Evolutionary conservation across 2,329 filamentous ascomycete species (phyloP), one percentile per base, ranked within the genome.

Genomic region (Alternaria consortialis): DNA sequence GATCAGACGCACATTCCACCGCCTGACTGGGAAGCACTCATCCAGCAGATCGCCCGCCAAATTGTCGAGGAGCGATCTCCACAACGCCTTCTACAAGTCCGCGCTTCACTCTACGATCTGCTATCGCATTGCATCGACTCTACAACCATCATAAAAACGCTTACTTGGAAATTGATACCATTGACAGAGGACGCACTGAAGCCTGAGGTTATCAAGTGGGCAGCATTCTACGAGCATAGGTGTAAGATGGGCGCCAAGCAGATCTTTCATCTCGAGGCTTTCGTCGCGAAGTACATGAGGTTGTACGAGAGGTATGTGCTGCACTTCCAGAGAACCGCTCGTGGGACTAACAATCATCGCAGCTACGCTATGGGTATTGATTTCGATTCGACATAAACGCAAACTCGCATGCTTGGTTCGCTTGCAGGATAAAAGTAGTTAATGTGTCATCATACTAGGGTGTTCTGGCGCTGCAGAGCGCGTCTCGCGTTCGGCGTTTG

Each of bases 281-380:
- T 99, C 80, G 95, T 99, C 60, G 94, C 94, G 59, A 98, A 97
- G 82, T 97, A 98, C 78, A 98, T 99, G 94, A 88, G 94, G 70
- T 88, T 98, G 69, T 87, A 94, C 65, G 95, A 99, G 83, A 94
- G 93, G 88, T 96, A 88, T 66, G 82, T 76, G 37, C 4, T 37
- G 32, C 25, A 37, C 11, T 25, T 7, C 11, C 20, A 4, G 15
- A 48, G 15, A 2, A 20, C 13, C 5, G 46, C 17, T 57, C 43
- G 23, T 43, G 36, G 11, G 32, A 20, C 59, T 66, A 51, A 65
- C n/a, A 20, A 27, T 47, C 12, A 15, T 15, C 36, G 37, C 60
- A 85, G 81, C 69, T 80, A 81, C 75, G 80, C 90, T 58, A 94
- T 97, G 91, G 92, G 90, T 66, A 94, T 84, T 20, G 82, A 84